Conservation (phyloP, 2,329 filamentous ascomycete species). For the Alternaria consortialis region DNA sequence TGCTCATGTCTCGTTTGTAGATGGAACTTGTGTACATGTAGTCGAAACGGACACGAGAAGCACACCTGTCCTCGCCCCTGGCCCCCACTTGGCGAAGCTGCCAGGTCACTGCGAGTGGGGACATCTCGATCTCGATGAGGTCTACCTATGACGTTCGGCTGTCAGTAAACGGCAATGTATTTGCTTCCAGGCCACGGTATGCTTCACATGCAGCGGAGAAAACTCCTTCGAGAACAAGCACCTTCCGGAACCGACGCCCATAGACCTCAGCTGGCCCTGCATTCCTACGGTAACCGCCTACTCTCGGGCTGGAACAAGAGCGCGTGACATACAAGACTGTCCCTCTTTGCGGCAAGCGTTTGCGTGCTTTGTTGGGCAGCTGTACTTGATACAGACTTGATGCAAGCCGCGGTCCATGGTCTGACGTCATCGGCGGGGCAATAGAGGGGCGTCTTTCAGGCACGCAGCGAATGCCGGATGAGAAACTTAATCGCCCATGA, state of each 20-base stretch:
- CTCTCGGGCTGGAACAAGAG: conserved; percentile 9
- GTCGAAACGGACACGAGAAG: not conserved
- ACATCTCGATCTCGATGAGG: conserved; percentile 1
- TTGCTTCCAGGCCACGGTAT: conserved; percentile 4
- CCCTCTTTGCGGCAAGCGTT: conserved; percentile 12
- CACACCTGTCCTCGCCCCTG: conserved; percentile 6
- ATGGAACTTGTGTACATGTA: not conserved
- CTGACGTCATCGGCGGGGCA: conserved; percentile 18
- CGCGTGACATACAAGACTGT: conserved; percentile 19
- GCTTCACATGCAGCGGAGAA: conserved; percentile 4
- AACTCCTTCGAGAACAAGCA: not conserved
- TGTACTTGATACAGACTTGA: conserved; percentile 1
- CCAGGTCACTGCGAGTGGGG: conserved; percentile 6
- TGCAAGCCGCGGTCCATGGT: conserved; percentile 1
- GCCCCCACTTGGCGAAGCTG: conserved; percentile 6
- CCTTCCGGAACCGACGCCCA: conserved; percentile 8
- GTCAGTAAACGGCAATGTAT: not conserved
- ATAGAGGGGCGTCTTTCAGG: conserved; percentile 15
- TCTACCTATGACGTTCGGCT: conserved; percentile 5
- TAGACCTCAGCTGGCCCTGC: conserved; percentile 1
- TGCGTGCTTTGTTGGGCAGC: conserved; percentile 17
- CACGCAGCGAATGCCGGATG: conserved; percentile 16
- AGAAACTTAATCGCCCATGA: conserved; percentile 11
- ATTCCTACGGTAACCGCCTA: conserved; percentile 3
- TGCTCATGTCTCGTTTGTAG: not conserved